A percentile compares a stretch with the other conserved stretches of the same genome.
phyloP scores from a whole-genome alignment of 768 basidiomycete species.

The Termitomyces sp. region DNA sequence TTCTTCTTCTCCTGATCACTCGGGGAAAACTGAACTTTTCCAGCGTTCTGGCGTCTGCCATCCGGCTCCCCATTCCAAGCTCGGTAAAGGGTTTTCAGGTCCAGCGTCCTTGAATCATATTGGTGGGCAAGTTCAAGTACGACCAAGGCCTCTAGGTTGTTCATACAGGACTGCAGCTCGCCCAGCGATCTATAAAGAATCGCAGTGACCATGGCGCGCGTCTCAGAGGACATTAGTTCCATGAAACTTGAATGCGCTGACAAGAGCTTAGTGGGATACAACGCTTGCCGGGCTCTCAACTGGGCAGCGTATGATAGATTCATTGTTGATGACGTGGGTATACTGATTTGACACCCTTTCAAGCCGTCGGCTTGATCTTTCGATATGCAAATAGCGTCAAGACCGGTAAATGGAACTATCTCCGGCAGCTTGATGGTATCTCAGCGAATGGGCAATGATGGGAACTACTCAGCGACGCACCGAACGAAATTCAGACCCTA shows the following conservation, averaged over 20 bases:
- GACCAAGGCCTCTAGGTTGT: constrained; percentile 31
- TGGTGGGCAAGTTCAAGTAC: constrained; percentile 30
- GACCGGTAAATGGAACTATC: constrained; percentile 35
- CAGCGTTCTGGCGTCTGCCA: neutral
- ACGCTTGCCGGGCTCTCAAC: constrained; percentile 33
- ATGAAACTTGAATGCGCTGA: constrained; percentile 29
- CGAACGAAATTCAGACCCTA: constrained; percentile 39
- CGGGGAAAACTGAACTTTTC: neutral
- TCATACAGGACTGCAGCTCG: constrained; percentile 34
- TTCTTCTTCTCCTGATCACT: neutral
- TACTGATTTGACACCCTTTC: constrained; percentile 27
- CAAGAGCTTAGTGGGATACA: constrained; percentile 34
- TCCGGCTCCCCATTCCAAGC: neutral
- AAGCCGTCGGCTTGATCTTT: constrained; percentile 35
- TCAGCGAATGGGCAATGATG: constrained; percentile 2
- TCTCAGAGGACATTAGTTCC: constrained; percentile 31
- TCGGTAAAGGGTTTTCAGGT: constrained; percentile 18
- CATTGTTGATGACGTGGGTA: constrained; percentile 6
- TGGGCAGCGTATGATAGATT: constrained; percentile 24
- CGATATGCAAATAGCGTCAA: constrained; percentile 41
- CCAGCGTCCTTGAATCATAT: constrained; percentile 21
- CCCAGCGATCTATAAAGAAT: constrained; percentile 31
- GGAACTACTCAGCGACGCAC: constrained; percentile 22
- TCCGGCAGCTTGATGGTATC: constrained; percentile 33
- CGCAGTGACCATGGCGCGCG: constrained; percentile 27